Evolutionary conservation across 345 rosid species (phyloP).

Genomic region (Pugionium cornutum): DNA sequence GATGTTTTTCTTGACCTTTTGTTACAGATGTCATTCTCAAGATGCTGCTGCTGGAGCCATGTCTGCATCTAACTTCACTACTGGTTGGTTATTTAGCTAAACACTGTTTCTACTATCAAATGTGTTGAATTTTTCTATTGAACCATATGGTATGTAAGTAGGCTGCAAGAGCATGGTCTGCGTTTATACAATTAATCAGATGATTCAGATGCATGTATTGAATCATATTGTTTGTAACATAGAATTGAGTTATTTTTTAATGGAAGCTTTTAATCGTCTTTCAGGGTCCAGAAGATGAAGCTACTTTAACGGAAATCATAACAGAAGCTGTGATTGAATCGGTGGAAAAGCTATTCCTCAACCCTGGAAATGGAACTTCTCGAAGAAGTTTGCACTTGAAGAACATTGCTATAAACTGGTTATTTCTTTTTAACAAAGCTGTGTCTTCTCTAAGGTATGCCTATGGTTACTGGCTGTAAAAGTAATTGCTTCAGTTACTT

Average conservation of each 20-base stretch:
- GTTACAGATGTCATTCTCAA: slow-evolving; percentile 56
- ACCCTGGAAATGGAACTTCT: slow-evolving; percentile 42
- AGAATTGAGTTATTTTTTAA: slow-evolving; percentile 1
- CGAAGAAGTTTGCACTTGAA: slow-evolving; percentile 43
- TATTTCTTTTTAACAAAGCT: slow-evolving; percentile 56
- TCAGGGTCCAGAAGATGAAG: slow-evolving; percentile 62
- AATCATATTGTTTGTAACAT: slow-evolving; percentile 1
- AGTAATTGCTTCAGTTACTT: not conserved
- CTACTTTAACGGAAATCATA: slow-evolving; percentile 45
- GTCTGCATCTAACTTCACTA: slow-evolving; percentile 49
- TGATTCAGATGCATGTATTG: not conserved
- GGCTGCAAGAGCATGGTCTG: not conserved
- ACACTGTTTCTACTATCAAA: slow-evolving; percentile 8
- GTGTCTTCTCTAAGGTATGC: slow-evolving; percentile 52
- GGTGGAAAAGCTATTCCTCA: slow-evolving; percentile 50
- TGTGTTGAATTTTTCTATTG: slow-evolving; percentile 2
- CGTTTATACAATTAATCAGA: not conserved
- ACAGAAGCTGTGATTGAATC: slow-evolving; percentile 51
- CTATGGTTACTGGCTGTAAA: slow-evolving; percentile 7
- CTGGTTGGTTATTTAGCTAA: slow-evolving; percentile 51
- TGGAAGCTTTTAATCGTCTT: slow-evolving; percentile 27
- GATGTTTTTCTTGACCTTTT: slow-evolving; percentile 21
- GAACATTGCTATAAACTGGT: slow-evolving; percentile 56
- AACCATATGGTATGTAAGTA: not conserved
- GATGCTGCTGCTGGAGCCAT: slow-evolving; percentile 61